Conservation (phyloP, 1,139 yeast species). For the Saccharomyces hybrid region DNA sequence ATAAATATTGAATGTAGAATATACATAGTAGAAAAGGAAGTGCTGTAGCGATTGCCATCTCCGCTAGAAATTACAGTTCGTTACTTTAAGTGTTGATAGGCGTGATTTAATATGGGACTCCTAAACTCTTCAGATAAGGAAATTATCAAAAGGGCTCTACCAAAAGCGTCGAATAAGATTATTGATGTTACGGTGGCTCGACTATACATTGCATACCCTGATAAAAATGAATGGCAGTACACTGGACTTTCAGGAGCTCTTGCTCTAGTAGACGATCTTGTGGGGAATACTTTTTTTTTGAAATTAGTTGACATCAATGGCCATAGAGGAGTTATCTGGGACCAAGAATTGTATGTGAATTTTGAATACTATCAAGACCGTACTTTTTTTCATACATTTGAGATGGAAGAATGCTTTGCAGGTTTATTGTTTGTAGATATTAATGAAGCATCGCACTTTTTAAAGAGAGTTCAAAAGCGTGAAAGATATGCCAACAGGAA, state of each 20-base stretch:
- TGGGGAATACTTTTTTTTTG: constrained; percentile 87
- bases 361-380: constrained; percentile 90
- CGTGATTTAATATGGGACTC: constrained; percentile 41
- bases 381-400: constrained; percentile 90
- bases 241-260: constrained; percentile 89
- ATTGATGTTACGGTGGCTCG: constrained; percentile 88
- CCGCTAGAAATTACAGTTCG: not conserved
- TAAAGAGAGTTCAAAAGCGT: constrained; percentile 64
- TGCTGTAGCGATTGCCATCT: not conserved
- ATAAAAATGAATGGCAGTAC: constrained; percentile 70
- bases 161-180: constrained; percentile 81
- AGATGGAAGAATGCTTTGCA: constrained; percentile 82
- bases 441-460: constrained; percentile 78
- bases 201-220: constrained; percentile 83
- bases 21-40: not conserved
- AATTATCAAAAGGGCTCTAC: constrained; percentile 77
- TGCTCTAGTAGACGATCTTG: constrained; percentile 80
- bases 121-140: constrained; percentile 72
- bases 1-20: not conserved
- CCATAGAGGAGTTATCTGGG: constrained; percentile 87
- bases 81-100: not conserved
- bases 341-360: constrained; percentile 84
- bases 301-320: constrained; percentile 82
- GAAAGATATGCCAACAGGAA: constrained; percentile 81
- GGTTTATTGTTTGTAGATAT: constrained; percentile 88